A percentile compares a stretch with the other conserved stretches of the same genome.
Conservation (phyloP, 257 asterid species). For the Handroanthus guayacan region DNA sequence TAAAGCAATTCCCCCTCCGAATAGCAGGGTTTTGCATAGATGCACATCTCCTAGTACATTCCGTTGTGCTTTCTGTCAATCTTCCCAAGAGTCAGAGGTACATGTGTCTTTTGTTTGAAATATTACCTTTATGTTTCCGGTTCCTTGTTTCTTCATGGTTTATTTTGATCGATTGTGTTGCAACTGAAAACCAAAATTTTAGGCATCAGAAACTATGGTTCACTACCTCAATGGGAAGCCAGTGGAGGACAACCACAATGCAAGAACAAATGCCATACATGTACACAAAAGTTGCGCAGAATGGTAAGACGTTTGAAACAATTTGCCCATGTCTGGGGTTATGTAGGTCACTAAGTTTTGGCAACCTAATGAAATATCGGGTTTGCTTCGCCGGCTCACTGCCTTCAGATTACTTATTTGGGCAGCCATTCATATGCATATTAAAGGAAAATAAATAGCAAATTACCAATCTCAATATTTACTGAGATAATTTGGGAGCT, state of each 20-base stretch:
- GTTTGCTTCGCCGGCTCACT: slow-evolving; percentile 19
- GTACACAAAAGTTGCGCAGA: slow-evolving; percentile 84
- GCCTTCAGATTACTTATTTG: slow-evolving; percentile 13
- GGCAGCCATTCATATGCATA: slow-evolving; percentile 7
- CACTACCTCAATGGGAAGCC: slow-evolving; percentile 72
- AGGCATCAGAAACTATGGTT: slow-evolving; percentile 85
- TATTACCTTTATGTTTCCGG: neutral
- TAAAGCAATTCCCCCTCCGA: slow-evolving; percentile 35
- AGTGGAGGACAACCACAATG: slow-evolving; percentile 42
- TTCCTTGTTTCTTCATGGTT: slow-evolving; percentile 13
- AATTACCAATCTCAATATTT: neutral
- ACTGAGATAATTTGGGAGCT: slow-evolving; percentile 9
- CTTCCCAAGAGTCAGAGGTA: slow-evolving; percentile 82
- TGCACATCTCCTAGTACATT: slow-evolving; percentile 42
- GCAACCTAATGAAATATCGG: neutral
- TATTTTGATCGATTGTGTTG: slow-evolving; percentile 17
- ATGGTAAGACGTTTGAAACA: slow-evolving; percentile 60
- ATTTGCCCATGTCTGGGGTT: neutral
- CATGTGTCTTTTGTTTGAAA: slow-evolving; percentile 27
- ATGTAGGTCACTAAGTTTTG: neutral
- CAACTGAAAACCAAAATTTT: slow-evolving; percentile 34
- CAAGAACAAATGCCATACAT: slow-evolving; percentile 53
- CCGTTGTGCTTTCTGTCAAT: slow-evolving; percentile 81
- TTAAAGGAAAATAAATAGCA: slow-evolving; percentile 15
- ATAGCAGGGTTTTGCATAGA: slow-evolving; percentile 42